phyloP scores from a whole-genome alignment of 495 filamentous ascomycete genomes.

The Rostrohypoxylon terebratum region DNA sequence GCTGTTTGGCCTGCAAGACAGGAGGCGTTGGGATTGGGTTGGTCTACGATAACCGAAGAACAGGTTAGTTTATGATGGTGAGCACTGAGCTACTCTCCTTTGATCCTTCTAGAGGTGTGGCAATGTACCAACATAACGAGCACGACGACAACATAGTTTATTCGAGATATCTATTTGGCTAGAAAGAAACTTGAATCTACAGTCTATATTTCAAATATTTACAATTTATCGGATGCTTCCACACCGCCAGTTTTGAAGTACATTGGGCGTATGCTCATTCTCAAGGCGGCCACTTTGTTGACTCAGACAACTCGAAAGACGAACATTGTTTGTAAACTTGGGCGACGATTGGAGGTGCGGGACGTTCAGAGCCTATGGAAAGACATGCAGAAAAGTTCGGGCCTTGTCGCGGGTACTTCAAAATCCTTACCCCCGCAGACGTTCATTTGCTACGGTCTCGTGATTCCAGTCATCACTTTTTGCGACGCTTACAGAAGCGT shows the following conservation, averaged over 20 bases:
- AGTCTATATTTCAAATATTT: conserved; percentile 19
- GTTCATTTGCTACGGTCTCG: conserved; percentile 13
- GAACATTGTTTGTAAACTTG: conserved; percentile 9
- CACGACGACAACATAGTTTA: conserved; percentile 24
- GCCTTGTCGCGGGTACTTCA: conserved; percentile 2
- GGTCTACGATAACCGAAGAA: conserved; percentile 3
- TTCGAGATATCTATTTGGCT: conserved; percentile 33
- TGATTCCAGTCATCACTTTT: conserved; percentile 7
- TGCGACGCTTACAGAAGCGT: conserved; percentile 17
- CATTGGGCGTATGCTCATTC: conserved; percentile 6
- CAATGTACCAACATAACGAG: conserved; percentile 40
- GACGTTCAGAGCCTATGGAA: conserved; percentile 1
- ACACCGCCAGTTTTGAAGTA: conserved; percentile 33
- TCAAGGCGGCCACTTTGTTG: conserved; percentile 18
- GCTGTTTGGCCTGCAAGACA: conserved; percentile 18
- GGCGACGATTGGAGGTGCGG: conserved; percentile 4
- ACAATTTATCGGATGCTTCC: neutral
- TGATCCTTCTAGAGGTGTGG: conserved; percentile 33
- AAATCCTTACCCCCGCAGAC: conserved; percentile 7
- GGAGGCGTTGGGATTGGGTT: conserved; percentile 34
- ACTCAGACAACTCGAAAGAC: conserved; percentile 7
- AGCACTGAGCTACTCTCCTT: conserved; percentile 21
- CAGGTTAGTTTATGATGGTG: conserved; percentile 14
- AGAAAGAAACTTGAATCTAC: conserved; percentile 32
- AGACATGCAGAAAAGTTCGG: conserved; percentile 37